Percentiles rank a stretch among this genome's conserved stretches.
Conservation (phyloP, 805 yeast species). For the Ogataea saltuana region DNA sequence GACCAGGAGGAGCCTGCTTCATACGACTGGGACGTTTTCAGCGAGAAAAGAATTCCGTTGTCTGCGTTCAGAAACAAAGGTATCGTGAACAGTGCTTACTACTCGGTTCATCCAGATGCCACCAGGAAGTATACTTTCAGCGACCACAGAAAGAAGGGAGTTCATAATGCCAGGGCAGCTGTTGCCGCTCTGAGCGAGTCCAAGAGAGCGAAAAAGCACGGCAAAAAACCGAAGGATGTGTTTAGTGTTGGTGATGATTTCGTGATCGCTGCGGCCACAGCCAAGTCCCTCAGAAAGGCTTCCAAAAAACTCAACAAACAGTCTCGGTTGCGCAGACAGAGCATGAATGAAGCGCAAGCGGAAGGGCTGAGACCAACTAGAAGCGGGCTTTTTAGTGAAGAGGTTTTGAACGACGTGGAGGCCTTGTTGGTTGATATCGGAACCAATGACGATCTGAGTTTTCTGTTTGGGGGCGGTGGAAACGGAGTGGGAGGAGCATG, state of each 20-base stretch:
- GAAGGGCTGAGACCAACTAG: slow-evolving; percentile 77
- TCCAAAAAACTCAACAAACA: slow-evolving; percentile 27
- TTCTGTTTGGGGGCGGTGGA: slow-evolving; percentile 34
- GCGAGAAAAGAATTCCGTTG: slow-evolving; percentile 63
- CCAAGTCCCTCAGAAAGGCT: slow-evolving; percentile 21
- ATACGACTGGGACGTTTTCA: slow-evolving; percentile 29
- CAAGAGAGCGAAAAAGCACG: slow-evolving; percentile 34
- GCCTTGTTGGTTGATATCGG: slow-evolving; percentile 59
- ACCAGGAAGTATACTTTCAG: slow-evolving; percentile 30
- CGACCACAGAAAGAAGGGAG: slow-evolving; percentile 19
- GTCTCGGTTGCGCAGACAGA: slow-evolving; percentile 56
- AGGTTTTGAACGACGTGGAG: slow-evolving; percentile 72
- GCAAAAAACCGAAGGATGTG: slow-evolving; percentile 31
- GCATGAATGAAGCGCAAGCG: slow-evolving; percentile 71
- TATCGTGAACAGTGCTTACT: slow-evolving; percentile 31
- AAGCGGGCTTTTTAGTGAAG: slow-evolving; percentile 75
- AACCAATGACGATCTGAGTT: slow-evolving; percentile 41
- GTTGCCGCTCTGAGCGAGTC: slow-evolving; percentile 22
- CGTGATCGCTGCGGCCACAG: slow-evolving; percentile 23
- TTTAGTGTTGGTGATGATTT: slow-evolving; percentile 27
- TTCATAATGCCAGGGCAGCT: slow-evolving; percentile 14
- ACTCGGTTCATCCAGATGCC: slow-evolving; percentile 20
- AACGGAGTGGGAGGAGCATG: background rate
- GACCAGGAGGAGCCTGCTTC: slow-evolving; percentile 48
- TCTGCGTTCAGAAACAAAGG: slow-evolving; percentile 91